Evolutionary conservation across 805 yeast species (phyloP), one percentile per base, ranked within the genome.

Genomic region (Lipomyces lipofer): DNA sequence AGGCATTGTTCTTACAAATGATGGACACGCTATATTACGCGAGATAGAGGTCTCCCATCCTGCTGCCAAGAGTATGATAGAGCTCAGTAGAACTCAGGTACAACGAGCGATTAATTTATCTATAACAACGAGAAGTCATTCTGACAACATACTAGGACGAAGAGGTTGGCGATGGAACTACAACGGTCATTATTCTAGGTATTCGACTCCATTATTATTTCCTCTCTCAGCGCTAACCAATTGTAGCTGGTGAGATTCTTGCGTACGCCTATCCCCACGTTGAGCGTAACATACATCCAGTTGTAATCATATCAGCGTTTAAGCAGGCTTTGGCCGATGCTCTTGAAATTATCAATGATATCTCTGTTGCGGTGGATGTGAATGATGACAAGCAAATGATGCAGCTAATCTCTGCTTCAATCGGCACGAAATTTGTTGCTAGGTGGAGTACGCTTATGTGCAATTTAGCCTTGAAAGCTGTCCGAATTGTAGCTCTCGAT

Each of bases 61-160:
- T 9, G 99, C 99, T 3, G 99, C 99, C 44, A 94, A 94, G 74
- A 86, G 96, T 29, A 94, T 94, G 98, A 87, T 94, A 68, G 99
- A 94, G 74, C 80, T 94, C 63, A 84, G 94, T 66, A 82, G 99
- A 74, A 91, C 99, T 5, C 65, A 62, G 55, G 64, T 55, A 27
- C 28, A 58, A n/a, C n/a, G n/a, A n/a, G n/a, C n/a, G n/a, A n/a
- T n/a, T 40, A 24, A 21, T 7, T 13, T 15, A 24, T 22, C 22
- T 15, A 15, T 17, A 9, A 9, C 15, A 27, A 15, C 13, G 47
- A 24, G 21, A 40, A 24, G 27, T 47, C 15, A 17, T 40, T 17
- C 13, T 7, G 36, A 44, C 28, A 8, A 33, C 2, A 15, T 10
- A 10, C 12, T 97, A 92, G 75, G 99, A 92, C 69, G 99, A 92